Conservation (phyloP, 2,329 filamentous ascomycete genomes). For the Monilinia aucupariae region DNA sequence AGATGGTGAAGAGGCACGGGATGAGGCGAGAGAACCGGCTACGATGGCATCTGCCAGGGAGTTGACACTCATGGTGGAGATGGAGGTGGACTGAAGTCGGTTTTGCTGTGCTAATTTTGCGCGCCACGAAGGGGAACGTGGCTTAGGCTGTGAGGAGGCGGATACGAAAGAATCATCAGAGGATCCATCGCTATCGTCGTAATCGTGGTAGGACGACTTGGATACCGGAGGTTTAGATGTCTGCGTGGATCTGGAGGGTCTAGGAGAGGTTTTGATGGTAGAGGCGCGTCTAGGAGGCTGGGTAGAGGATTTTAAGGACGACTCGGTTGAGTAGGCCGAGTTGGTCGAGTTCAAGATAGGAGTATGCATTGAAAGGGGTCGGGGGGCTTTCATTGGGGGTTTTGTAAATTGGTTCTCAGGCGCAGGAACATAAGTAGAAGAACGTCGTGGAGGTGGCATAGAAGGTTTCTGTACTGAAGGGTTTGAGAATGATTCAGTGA, state of each 20-base stretch:
- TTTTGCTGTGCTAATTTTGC: slow-evolving; percentile 28
- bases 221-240: slow-evolving; percentile 12
- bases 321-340: background rate
- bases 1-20: slow-evolving; percentile 43
- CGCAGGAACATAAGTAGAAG: background rate
- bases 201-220: slow-evolving; percentile 6
- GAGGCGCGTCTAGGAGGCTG: background rate
- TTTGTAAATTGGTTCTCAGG: background rate
- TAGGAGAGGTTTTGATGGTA: slow-evolving; percentile 3
- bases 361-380: background rate
- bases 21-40: slow-evolving; percentile 65
- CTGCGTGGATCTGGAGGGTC: background rate
- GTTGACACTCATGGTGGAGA: slow-evolving; percentile 47
- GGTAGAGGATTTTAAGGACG: background rate
- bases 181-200: slow-evolving; percentile 25
- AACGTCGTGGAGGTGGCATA: background rate
- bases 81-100: slow-evolving; percentile 21
- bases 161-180: slow-evolving; percentile 36
- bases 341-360: background rate
- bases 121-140: slow-evolving; percentile 25
- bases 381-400: background rate
- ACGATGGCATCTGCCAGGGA: slow-evolving; percentile 70
- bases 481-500: background rate
- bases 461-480: background rate
- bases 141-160: slow-evolving; percentile 26